A percentile compares a stretch with the other conserved stretches of the same genome.
Conservation (phyloP, 2,329 filamentous ascomycete species). For the Cadophora sp. region DNA sequence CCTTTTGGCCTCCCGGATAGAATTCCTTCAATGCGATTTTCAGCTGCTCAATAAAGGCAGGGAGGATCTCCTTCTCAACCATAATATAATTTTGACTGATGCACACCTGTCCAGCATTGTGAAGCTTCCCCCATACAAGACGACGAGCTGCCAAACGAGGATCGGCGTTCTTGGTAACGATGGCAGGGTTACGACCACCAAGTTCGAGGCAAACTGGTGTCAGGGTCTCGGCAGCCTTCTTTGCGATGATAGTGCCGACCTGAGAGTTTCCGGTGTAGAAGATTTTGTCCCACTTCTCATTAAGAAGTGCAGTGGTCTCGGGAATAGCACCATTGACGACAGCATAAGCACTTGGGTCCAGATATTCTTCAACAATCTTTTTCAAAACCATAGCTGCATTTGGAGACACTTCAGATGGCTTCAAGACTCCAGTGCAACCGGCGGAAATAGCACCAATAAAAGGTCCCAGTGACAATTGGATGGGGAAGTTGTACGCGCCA, state of each 20-base stretch:
- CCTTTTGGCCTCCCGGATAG: conserved; percentile 81
- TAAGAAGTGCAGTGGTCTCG: conserved; percentile 81
- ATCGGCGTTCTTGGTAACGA: conserved; percentile 85
- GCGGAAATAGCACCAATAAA: conserved; percentile 90
- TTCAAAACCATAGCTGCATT: conserved; percentile 79
- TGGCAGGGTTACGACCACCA: conserved; percentile 89
- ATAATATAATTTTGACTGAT: conserved; percentile 92
- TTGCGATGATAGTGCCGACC: conserved; percentile 86
- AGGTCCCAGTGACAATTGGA: conserved; percentile 80
- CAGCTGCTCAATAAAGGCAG: conserved; percentile 76
- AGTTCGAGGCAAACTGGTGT: conserved; percentile 91
- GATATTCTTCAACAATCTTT: conserved; percentile 75
- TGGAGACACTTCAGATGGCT: conserved; percentile 86
- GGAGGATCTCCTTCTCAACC: conserved; percentile 76
- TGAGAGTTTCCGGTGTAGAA: conserved; percentile 86
- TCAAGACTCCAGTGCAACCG: conserved; percentile 87
- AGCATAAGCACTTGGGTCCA: conserved; percentile 79
- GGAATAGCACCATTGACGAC: conserved; percentile 82
- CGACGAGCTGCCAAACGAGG: conserved; percentile 81
- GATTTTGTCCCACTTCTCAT: conserved; percentile 97
- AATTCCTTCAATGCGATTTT: conserved; percentile 75
- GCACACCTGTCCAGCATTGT: conserved; percentile 91
- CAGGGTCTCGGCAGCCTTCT: conserved; percentile 87
- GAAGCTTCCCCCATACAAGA: conserved; percentile 85
- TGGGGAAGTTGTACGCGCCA: conserved; percentile 92